Conservation (phyloP, 176 grass and related monocot species). For the Aegilops tauschii region DNA sequence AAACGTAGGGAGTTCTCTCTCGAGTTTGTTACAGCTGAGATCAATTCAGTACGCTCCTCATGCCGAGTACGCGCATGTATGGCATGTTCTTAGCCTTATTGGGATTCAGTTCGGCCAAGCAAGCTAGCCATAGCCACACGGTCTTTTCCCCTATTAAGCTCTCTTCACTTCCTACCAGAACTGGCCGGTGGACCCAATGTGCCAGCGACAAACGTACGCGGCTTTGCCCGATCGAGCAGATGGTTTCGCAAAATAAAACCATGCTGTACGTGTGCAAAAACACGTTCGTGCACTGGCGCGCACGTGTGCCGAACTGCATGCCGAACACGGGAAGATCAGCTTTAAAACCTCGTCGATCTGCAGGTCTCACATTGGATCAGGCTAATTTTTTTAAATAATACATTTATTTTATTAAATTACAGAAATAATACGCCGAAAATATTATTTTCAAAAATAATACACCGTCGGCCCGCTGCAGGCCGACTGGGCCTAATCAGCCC, state of each 20-base stretch:
- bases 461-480: too few relatives aligned
- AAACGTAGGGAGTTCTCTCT: too few relatives aligned
- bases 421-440: too few relatives aligned
- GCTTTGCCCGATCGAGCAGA: neutral
- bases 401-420: too few relatives aligned
- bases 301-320: neutral
- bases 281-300: too few relatives aligned
- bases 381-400: too few relatives aligned
- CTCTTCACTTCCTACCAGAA: neutral
- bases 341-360: neutral
- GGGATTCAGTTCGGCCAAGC: neutral
- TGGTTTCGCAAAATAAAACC: neutral
- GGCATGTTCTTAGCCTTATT: neutral
- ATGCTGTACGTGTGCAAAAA: too few relatives aligned
- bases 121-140: neutral
- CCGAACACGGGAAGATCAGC: neutral
- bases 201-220: neutral
- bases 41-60: neutral
- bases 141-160: neutral
- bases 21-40: too few relatives aligned
- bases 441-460: too few relatives aligned
- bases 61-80: neutral
- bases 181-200: neutral
- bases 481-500: too few relatives aligned
- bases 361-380: neutral